Percentiles rank a stretch among this genome's conserved stretches.
Conservation (phyloP, 768 basidiomycete species). For the Mycena pura region DNA sequence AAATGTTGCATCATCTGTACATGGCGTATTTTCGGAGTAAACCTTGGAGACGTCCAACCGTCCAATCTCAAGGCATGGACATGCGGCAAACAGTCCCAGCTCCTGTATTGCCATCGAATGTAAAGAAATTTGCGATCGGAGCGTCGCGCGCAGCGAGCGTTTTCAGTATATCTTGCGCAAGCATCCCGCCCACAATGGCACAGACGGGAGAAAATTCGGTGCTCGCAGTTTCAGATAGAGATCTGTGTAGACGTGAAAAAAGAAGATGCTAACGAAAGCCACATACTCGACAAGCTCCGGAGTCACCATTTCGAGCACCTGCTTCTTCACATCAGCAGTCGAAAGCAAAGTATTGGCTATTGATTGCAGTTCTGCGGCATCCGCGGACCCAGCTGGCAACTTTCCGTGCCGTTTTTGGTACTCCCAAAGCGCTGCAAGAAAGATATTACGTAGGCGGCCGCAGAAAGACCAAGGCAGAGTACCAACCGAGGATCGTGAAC, state of each 20-base stretch:
- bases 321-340: slow-evolving; percentile 72
- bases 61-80: slow-evolving; percentile 48
- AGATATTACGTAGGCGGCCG: not conserved
- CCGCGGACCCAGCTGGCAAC: slow-evolving; percentile 59
- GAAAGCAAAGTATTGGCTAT: slow-evolving; percentile 68
- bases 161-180: slow-evolving; percentile 95
- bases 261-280: slow-evolving; percentile 2
- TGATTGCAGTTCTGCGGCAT: slow-evolving; percentile 63
- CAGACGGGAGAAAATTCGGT: slow-evolving; percentile 94
- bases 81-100: slow-evolving; percentile 70
- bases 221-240: slow-evolving; percentile 69
- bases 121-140: slow-evolving; percentile 91
- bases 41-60: slow-evolving; percentile 20
- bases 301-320: slow-evolving; percentile 64
- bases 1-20: slow-evolving; percentile 8
- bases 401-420: slow-evolving; percentile 67
- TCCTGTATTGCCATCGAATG: slow-evolving; percentile 85
- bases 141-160: slow-evolving; percentile 89
- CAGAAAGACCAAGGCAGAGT: slow-evolving; percentile 2
- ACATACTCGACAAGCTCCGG: slow-evolving; percentile 68
- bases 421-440: slow-evolving; percentile 77
- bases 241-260: slow-evolving; percentile 48
- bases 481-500: slow-evolving; percentile 75
- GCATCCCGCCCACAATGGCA: slow-evolving; percentile 92
- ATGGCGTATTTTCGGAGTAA: slow-evolving; percentile 24